phyloP scores from a whole-genome alignment of 2,329 filamentous ascomycete genomes.

The Xylaria sp. region DNA sequence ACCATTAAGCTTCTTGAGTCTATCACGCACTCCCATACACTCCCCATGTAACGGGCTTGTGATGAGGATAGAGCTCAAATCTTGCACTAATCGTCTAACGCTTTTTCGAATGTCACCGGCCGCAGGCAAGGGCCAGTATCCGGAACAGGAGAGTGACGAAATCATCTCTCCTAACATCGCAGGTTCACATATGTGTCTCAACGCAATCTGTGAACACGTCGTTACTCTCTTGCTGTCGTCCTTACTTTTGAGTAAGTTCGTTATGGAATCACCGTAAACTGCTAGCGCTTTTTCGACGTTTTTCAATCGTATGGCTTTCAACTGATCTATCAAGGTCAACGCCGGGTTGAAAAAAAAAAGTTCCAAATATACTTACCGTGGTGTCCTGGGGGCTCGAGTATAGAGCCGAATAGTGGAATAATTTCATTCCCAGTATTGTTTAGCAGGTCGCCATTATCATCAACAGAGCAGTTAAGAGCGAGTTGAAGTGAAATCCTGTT shows the following conservation, averaged over 20 bases:
- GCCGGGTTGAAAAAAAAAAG: neutral
- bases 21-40: neutral
- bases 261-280: conserved; percentile 2
- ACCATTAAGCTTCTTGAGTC: neutral
- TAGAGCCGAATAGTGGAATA: conserved; percentile 9
- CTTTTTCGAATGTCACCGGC: neutral
- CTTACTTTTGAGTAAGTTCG: neutral
- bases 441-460: conserved; percentile 11
- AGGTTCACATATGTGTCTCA: too few species aligned
- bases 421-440: neutral
- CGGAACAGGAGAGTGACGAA: conserved; percentile 10
- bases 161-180: conserved; percentile 32
- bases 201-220: too few species aligned
- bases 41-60: neutral
- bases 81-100: neutral
- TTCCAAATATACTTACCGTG: conserved; percentile 5
- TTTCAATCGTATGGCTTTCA: conserved; percentile 13
- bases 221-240: neutral
- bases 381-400: conserved; percentile 19
- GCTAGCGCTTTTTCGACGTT: conserved; percentile 1
- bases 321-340: conserved; percentile 5
- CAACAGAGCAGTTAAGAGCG: neutral
- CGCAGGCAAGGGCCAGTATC: conserved; percentile 34
- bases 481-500: neutral
- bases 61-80: neutral